A percentile compares a stretch with the other conserved stretches of the same genome.
These are phyloP conservation scores for Populus deltoides DNA, from an alignment of 345 rosid species.

Conservation along the genomic window DNA sequence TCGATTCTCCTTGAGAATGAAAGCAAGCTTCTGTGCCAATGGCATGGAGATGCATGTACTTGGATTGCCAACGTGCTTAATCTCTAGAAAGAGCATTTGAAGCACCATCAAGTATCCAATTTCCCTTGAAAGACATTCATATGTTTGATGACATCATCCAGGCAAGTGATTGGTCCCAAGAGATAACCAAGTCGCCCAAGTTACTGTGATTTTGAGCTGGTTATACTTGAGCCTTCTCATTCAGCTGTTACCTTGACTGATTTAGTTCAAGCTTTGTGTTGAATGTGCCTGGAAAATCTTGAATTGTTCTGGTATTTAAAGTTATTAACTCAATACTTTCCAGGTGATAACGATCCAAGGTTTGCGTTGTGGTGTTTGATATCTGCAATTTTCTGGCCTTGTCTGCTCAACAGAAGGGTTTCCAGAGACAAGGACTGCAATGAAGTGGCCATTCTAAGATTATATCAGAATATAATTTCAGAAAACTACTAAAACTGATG, in stretches of 20 bases:
- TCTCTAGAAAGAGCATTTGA: not conserved
- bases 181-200: not conserved
- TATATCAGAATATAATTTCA: not conserved
- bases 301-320: not conserved
- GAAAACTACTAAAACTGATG: too few species aligned
- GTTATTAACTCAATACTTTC: not conserved
- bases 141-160: not conserved
- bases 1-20: not conserved
- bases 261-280: not conserved
- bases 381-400: not conserved
- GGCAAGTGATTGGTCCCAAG: not conserved
- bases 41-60: not conserved
- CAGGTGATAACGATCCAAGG: not conserved
- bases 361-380: not conserved
- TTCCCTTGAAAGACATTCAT: not conserved
- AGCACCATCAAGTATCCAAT: not conserved
- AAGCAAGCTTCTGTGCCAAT: not conserved
- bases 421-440: not conserved
- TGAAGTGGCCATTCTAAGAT: not conserved
- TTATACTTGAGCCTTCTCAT: not conserved
- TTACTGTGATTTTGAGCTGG: not conserved
- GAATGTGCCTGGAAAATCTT: not conserved
- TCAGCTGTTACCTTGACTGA: not conserved
- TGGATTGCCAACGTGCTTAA: not conserved
- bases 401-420: not conserved